Evolutionary conservation across 257 asterid genomes (phyloP).

Genomic region (Solanum piurae): DNA sequence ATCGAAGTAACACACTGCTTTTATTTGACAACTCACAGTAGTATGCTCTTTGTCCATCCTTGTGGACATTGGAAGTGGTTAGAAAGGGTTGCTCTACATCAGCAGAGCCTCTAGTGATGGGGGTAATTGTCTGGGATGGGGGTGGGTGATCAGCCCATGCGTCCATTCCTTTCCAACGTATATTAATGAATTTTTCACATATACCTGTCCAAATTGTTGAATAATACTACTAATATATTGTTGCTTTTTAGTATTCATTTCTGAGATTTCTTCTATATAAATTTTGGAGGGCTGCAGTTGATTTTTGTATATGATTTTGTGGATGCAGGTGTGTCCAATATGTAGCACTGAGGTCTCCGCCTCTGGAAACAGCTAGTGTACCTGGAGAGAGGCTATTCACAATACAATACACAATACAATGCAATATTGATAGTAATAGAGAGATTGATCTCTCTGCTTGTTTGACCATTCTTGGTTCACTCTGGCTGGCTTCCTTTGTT

Average conservation of each 20-base stretch:
- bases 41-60: not conserved
- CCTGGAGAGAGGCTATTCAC: not conserved
- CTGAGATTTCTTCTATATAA: not conserved
- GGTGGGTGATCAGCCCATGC: not conserved
- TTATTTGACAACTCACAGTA: not conserved
- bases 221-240: not conserved
- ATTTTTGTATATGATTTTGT: not conserved
- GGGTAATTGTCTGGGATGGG: not conserved
- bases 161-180: not conserved
- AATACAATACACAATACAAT: not conserved
- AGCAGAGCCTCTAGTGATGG: not conserved
- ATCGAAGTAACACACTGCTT: not conserved
- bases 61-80: not conserved
- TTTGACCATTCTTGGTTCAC: not conserved
- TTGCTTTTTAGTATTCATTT: not conserved
- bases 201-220: not conserved
- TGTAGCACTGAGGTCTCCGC: conserved; percentile 81
- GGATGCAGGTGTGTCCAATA: conserved; percentile 81
- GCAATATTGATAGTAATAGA: not conserved
- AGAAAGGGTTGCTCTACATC: not conserved
- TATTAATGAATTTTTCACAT: not conserved
- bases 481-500: not conserved
- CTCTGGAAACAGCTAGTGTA: conserved; percentile 45
- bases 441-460: not conserved
- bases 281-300: not conserved